Evolutionary conservation across 163 green algal genomes (phyloP), one percentile per base, ranked within the genome.

Genomic region (Volvox carteri): DNA sequence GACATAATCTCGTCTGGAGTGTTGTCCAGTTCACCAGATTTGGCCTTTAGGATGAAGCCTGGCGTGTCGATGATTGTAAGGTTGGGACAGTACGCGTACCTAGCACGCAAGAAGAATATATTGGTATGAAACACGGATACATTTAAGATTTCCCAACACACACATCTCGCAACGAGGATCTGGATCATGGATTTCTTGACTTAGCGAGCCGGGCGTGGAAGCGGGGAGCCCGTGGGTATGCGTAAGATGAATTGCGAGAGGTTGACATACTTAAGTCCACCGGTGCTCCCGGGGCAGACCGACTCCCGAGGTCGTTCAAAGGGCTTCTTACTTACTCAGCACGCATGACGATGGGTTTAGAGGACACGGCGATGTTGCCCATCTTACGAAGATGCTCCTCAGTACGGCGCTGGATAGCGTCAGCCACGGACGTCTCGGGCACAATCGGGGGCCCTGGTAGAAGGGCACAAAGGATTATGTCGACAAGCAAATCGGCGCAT

Each of bases 31-130:
- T 99, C 97, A 9, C 96, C 96, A 52, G 96, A 93, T 33, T 95
- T 93, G 4, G 96, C 97, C 95, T 99, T 99, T 6, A 99, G 91
- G 67, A 99, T 98, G 86, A 99, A 98, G 33, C 97, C 97, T 1
- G 97, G 97, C 0, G 97, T 99, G 91, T 99, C 97, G 42, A 99
- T 97, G 87, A 99, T 98, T 21, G 97, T 99, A 19, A 99, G 93
- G 85, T 99, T 99, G 52, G 97, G 96, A 89, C 96, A 98, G 91
- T 95, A 98, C 0, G 96, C 96, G 83, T 98, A 99, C 91, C 95
- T 97, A 91, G 48, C n/a, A 42, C n/a, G n/a, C 62, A 33, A 33
- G 23, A 73, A n/a, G n/a, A n/a, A n/a, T n/a, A n/a, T n/a, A n/a
- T n/a, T n/a, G n/a, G n/a, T n/a, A n/a, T n/a, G n/a, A 65, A 65